A percentile compares a stretch with the other conserved stretches of the same genome.
These are phyloP conservation scores for Paecilomyces niveus DNA, from an alignment of 2,329 filamentous ascomycete genomes.

Conservation along the genomic window DNA sequence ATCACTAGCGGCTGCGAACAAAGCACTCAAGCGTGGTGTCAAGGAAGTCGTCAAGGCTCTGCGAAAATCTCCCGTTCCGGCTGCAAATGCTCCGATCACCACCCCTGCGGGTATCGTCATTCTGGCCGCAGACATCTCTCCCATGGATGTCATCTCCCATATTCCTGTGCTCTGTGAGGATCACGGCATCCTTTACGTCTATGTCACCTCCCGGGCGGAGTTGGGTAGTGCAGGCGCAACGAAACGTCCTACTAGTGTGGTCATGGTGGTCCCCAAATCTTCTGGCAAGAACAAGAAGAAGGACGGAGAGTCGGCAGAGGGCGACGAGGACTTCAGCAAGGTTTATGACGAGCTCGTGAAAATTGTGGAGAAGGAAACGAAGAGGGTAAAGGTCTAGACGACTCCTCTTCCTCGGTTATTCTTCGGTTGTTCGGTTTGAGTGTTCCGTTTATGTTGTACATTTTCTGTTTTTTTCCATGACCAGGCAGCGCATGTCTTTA, in stretches of 20 bases:
- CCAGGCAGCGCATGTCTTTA: slow-evolving; percentile 31
- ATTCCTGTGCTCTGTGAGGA: slow-evolving; percentile 97
- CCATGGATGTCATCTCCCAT: slow-evolving; percentile 97
- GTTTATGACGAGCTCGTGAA: slow-evolving; percentile 52
- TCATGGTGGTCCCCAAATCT: slow-evolving; percentile 63
- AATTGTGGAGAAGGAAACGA: slow-evolving; percentile 52
- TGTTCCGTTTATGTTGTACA: neutral
- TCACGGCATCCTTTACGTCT: slow-evolving; percentile 95
- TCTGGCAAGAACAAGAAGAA: slow-evolving; percentile 45
- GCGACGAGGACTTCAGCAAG: slow-evolving; percentile 43
- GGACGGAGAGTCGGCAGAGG: slow-evolving; percentile 36
- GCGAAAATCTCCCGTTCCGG: slow-evolving; percentile 74
- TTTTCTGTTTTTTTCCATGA: slow-evolving; percentile 20
- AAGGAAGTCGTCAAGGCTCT: slow-evolving; percentile 99
- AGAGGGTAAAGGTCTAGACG: slow-evolving; percentile 47
- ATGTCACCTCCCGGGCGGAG: slow-evolving; percentile 85
- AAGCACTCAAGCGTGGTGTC: slow-evolving; percentile 92
- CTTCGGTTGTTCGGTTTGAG: neutral
- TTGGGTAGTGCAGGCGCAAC: slow-evolving; percentile 89
- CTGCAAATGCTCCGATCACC: slow-evolving; percentile 54
- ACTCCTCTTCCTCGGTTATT: neutral
- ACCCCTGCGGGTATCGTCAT: slow-evolving; percentile 71
- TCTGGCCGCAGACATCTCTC: slow-evolving; percentile 94
- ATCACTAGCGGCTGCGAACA: slow-evolving; percentile 76
- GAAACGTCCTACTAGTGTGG: slow-evolving; percentile 92